A percentile compares a stretch with the other conserved stretches of the same genome.
These are phyloP conservation scores for Fusarium poae DNA, from an alignment of 2,329 filamentous ascomycete genomes.

Conservation along the genomic window DNA sequence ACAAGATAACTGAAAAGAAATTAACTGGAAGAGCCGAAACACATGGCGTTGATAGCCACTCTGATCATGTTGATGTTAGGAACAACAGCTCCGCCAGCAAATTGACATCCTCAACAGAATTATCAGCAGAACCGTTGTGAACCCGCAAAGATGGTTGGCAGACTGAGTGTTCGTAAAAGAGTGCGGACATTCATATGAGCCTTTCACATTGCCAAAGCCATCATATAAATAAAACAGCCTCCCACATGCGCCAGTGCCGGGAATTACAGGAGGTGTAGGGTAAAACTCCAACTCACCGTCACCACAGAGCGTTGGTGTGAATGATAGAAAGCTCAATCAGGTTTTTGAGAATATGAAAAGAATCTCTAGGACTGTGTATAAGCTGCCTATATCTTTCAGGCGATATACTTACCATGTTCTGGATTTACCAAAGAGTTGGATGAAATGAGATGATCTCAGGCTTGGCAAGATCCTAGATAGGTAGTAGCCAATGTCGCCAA, in stretches of 20 bases:
- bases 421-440: neutral
- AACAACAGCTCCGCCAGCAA: fast-evolving
- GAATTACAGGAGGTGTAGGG: neutral
- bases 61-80: neutral
- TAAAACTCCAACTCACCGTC: neutral
- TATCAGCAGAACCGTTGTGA: fast-evolving
- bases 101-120: fast-evolving
- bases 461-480: neutral
- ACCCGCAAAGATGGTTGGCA: neutral
- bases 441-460: neutral
- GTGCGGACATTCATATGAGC: neutral
- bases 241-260: too few relatives aligned
- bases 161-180: too few relatives aligned
- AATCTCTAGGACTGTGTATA: neutral
- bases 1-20: neutral
- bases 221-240: neutral
- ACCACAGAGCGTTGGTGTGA: too few relatives aligned
- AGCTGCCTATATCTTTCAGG: neutral
- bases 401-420: neutral
- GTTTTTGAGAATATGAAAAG: neutral
- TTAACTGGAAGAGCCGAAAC: neutral
- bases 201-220: neutral
- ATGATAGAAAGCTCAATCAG: neutral
- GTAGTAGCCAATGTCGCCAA: neutral
- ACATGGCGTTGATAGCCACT: neutral